These are phyloP conservation scores for Fusarium clavum DNA, from an alignment of 2,329 filamentous ascomycete species.

Conservation along the genomic window DNA sequence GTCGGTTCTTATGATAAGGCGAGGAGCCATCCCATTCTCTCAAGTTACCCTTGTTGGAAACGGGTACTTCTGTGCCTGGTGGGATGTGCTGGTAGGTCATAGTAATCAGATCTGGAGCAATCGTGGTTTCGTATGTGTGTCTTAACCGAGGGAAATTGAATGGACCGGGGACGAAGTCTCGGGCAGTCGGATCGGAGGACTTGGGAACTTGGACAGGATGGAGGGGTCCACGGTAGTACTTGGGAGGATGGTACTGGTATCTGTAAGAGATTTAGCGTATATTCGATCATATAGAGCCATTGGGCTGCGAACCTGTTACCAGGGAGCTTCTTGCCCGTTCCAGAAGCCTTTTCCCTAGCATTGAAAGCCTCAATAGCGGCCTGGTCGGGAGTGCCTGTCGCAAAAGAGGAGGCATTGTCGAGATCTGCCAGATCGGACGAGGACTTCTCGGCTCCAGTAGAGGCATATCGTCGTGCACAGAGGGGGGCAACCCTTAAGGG, in stretches of 20 bases:
- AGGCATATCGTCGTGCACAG: conserved; percentile 57
- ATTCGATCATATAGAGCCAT: neutral
- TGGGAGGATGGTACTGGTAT: conserved; percentile 94
- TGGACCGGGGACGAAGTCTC: conserved; percentile 89
- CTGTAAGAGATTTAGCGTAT: conserved; percentile 58
- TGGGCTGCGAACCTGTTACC: conserved; percentile 58
- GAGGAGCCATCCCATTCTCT: conserved; percentile 90
- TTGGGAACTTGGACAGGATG: conserved; percentile 93
- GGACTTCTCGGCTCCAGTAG: conserved; percentile 56
- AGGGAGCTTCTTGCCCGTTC: conserved; percentile 56
- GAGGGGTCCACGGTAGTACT: conserved; percentile 92
- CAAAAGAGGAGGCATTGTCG: conserved; percentile 63
- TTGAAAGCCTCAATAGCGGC: conserved; percentile 56
- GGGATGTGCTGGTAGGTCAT: conserved; percentile 88
- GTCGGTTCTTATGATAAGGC: conserved; percentile 93
- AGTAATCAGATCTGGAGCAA: conserved; percentile 88
- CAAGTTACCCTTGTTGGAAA: conserved; percentile 70
- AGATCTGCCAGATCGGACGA: conserved; percentile 58
- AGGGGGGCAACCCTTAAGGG: conserved; percentile 40
- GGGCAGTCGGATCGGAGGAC: conserved; percentile 85
- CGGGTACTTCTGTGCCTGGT: conserved; percentile 73
- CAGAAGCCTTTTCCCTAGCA: conserved; percentile 51
- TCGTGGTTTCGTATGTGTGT: conserved; percentile 89
- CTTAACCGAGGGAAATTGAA: conserved; percentile 89
- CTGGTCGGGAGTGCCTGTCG: conserved; percentile 55